Conservation (phyloP, 2,329 filamentous ascomycete genomes). For the Hypoxylon sp. region DNA sequence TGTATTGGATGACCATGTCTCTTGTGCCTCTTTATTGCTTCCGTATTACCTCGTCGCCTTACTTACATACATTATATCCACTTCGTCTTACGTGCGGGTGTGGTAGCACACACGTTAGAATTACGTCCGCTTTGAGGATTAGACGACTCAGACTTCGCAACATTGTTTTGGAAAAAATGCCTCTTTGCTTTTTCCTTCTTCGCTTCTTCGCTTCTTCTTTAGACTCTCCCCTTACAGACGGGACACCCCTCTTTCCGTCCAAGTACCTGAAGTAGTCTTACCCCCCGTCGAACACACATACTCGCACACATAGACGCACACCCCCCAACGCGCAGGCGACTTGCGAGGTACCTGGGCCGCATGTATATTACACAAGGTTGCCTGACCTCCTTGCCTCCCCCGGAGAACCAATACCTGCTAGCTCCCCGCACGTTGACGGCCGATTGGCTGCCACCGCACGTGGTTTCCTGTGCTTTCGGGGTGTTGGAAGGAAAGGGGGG, state of each 20-base stretch:
- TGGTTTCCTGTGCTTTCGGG: not conserved
- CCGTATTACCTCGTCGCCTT: not conserved
- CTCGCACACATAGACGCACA: too few species aligned
- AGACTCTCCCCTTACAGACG: not conserved
- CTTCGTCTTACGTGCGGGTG: not conserved
- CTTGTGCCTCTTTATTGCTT: not conserved
- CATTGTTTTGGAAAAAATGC: not conserved
- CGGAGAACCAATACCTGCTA: too few species aligned
- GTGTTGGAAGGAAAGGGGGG: not conserved
- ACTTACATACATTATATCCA: too few species aligned
- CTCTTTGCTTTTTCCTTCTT: not conserved
- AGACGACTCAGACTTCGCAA: too few species aligned
- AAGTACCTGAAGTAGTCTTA: too few species aligned
- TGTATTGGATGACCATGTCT: constrained; percentile 7
- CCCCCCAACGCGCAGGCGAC: too few species aligned
- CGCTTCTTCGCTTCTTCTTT: not conserved
- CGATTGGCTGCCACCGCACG: not conserved
- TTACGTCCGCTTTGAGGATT: too few species aligned
- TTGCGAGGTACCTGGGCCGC: too few species aligned
- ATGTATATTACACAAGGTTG: not conserved
- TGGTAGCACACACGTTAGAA: not conserved
- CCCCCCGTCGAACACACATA: not conserved
- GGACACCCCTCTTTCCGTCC: too few species aligned
- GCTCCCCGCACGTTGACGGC: not conserved
- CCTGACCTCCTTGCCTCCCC: too few species aligned